phyloP scores from a whole-genome alignment of 768 basidiomycete species.

The Kwoniella sp. region DNA sequence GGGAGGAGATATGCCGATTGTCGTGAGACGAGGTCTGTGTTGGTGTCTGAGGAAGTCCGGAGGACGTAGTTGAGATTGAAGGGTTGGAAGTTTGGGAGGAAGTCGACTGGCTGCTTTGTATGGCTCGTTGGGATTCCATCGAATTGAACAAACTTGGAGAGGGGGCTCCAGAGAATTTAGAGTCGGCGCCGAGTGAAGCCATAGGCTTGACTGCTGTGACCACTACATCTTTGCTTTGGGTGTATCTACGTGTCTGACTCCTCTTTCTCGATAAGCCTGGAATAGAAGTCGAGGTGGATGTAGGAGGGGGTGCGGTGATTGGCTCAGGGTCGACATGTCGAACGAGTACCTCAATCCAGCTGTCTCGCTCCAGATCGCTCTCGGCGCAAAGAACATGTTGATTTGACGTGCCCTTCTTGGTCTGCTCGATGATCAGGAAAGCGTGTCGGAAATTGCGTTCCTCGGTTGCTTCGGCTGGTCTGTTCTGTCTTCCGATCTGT shows the following conservation, averaged over 20 bases:
- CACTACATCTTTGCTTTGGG: constrained; percentile 40
- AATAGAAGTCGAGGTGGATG: not conserved
- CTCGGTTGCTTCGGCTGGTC: constrained; percentile 65
- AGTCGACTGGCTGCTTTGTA: constrained; percentile 38
- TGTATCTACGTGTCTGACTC: constrained; percentile 33
- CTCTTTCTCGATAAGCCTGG: constrained; percentile 19
- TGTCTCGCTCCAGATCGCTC: constrained; percentile 88
- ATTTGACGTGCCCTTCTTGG: constrained; percentile 53
- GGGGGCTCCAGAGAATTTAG: constrained; percentile 43
- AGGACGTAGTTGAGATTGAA: constrained; percentile 17
- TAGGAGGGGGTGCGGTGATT: constrained; percentile 1
- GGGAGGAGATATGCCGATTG: not conserved
- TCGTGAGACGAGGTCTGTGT: constrained; percentile 14
- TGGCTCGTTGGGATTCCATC: constrained; percentile 43
- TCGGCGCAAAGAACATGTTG: constrained; percentile 95
- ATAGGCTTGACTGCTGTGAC: constrained; percentile 46
- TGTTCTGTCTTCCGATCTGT: constrained; percentile 91
- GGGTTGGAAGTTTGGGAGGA: constrained; percentile 34
- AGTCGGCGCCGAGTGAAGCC: constrained; percentile 19
- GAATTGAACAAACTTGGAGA: constrained; percentile 47
- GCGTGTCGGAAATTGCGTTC: constrained; percentile 96
- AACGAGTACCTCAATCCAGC: constrained; percentile 92
- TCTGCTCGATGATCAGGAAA: constrained; percentile 84
- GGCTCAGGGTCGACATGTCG: constrained; percentile 63
- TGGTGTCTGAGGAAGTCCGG: constrained; percentile 14